Evolutionary conservation across 2,329 filamentous ascomycete species (phyloP), one percentile per base, ranked within the genome.

Genomic region (Onygena corvina): DNA sequence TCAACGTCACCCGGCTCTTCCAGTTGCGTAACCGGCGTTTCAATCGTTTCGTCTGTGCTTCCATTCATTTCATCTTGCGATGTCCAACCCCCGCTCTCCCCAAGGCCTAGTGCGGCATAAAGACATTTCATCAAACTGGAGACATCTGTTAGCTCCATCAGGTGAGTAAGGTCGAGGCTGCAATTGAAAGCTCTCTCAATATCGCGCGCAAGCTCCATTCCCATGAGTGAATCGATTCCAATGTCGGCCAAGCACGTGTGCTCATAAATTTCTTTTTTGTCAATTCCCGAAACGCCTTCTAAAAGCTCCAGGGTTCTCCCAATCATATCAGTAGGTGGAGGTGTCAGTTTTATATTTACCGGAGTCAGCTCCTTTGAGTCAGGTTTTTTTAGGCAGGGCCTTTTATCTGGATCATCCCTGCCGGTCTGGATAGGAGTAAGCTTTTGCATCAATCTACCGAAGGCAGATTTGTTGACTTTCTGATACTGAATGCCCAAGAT

Each of bases 401-500:
- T n/a, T n/a, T n/a, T n/a, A n/a, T n/a, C n/a, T n/a, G n/a, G n/a
- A 9, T 9, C 11, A 12, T 33, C 11, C 9, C 11, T 33, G 7
- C 14, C 11, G 11, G 5, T n/a, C 30, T 12, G 9, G 12, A 33
- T n/a, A 33, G 7, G 7, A 2, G 46, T 48, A 14, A 48, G 46
- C 4, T 33, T 18, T 12, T 20, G 21, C 8, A 48, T 20, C 11
- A 48, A 11, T 4, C 34, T 38, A 5, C 27, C 29, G 31, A 48
- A 25, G 4, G 46, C 6, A 2, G 3, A 30, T 12, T 33, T 48
- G 1, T 16, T 29, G 8, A 48, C 29, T n/a, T 23, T 30, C 16
- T 18, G 23, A 18, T 48, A 48, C 21, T 33, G 25, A 14, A 48
- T 30, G 21, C 46, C 46, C 21, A 48, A 25, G 12, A 48, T 30